Percentiles rank a stretch among this genome's conserved stretches.
phyloP scores from a whole-genome alignment of 148 eudicot genomes.

The Vaccinium macrocarpon region DNA sequence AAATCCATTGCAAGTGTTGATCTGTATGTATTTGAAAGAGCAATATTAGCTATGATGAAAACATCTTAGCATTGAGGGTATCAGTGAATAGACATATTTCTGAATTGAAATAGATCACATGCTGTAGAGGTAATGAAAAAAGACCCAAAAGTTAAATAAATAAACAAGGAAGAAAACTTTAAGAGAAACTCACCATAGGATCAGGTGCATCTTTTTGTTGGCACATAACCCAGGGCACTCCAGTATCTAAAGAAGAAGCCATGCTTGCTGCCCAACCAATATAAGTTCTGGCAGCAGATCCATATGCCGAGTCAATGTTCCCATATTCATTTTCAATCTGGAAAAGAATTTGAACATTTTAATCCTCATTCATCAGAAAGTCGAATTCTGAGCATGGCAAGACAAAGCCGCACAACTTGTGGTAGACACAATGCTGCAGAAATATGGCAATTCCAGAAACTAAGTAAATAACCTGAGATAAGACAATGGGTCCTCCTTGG shows the following conservation, averaged over 20 bases:
- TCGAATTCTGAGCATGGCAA: not conserved
- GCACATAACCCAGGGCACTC: conserved; percentile 99
- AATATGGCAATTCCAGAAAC: not conserved
- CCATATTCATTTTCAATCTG: conserved; percentile 98
- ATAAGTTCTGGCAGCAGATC: conserved; percentile 59
- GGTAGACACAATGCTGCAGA: not conserved
- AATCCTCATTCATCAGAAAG: not conserved
- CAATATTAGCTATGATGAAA: not conserved
- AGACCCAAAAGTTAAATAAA: not conserved
- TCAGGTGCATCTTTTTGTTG: conserved; percentile 84
- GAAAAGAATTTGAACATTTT: not conserved
- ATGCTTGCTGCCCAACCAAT: conserved; percentile 94
- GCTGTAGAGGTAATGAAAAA: not conserved
- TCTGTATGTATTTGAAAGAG: conserved; percentile 39
- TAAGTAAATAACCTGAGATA: conserved; percentile 68
- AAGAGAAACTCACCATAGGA: conserved; percentile 57
- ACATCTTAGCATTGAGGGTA: not conserved
- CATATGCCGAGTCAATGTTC: conserved; percentile 54
- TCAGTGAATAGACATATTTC: not conserved
- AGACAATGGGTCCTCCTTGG: conserved; percentile 92
- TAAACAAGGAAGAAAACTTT: not conserved
- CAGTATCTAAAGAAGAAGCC: conserved; percentile 80
- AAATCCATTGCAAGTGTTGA: conserved; percentile 95
- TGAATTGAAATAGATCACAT: not conserved
- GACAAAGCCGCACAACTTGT: not conserved